Percentiles rank a stretch among this genome's conserved stretches.
Conservation (phyloP, 2,329 filamentous ascomycete species). For the Fusarium ambrosium region DNA sequence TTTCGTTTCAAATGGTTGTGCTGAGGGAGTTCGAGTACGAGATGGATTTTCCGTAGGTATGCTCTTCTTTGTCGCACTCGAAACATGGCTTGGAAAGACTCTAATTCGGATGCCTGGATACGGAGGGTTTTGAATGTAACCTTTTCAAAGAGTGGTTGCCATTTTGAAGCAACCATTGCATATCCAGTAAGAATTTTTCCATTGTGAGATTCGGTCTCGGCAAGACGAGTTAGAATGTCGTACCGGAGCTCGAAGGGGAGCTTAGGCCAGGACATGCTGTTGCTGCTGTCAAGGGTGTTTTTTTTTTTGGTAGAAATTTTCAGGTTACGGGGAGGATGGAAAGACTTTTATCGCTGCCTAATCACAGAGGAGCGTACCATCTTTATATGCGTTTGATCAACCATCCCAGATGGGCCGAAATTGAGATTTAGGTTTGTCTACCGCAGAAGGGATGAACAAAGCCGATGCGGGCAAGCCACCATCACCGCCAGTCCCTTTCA, state of each 20-base stretch:
- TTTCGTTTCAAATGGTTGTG: neutral
- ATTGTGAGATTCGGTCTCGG: neutral
- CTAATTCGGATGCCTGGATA: neutral
- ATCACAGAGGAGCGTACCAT: neutral
- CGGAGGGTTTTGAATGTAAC: neutral
- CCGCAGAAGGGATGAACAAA: neutral
- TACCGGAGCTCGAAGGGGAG: neutral
- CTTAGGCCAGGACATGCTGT: neutral
- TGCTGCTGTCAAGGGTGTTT: neutral
- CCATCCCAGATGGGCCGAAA: neutral
- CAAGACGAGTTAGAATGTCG: slow-evolving; percentile 1
- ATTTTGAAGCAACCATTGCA: neutral
- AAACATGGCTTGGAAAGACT: neutral
- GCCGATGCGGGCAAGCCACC: no score
- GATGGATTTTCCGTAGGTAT: neutral
- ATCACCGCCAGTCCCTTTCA: neutral
- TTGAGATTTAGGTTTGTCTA: neutral
- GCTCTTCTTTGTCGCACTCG: neutral
- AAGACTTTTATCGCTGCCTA: neutral
- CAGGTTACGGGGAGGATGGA: neutral
- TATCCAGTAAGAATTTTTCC: neutral
- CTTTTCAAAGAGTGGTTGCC: slow-evolving; percentile 9
- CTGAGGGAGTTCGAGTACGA: neutral
- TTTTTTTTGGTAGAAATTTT: neutral
- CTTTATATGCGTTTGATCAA: neutral